phyloP scores from a whole-genome alignment of 495 filamentous ascomycete genomes.

The Aspergillus saccharolyticus region DNA sequence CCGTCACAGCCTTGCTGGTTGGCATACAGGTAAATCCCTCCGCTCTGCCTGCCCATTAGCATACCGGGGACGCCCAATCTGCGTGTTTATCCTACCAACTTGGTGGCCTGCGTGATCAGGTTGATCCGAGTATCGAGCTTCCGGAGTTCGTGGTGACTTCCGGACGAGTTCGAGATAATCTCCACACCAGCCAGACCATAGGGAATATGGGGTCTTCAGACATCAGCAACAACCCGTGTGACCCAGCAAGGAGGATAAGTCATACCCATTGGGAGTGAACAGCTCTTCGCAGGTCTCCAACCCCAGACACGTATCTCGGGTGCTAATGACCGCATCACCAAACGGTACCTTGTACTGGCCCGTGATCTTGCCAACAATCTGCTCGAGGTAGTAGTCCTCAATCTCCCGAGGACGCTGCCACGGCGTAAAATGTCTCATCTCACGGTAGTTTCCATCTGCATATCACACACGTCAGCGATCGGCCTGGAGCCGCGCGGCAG shows the following conservation, averaged over 20 bases:
- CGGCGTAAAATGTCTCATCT: conserved; percentile 57
- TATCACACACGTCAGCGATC: neutral
- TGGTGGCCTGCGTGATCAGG: conserved; percentile 72
- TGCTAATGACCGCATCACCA: conserved; percentile 72
- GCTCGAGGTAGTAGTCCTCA: conserved; percentile 72
- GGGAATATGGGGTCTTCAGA: conserved; percentile 29
- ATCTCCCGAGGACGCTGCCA: conserved; percentile 55
- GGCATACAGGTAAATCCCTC: conserved; percentile 72
- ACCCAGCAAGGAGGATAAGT: neutral
- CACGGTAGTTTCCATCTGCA: conserved; percentile 39
- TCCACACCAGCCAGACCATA: conserved; percentile 52
- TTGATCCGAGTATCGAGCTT: conserved; percentile 72
- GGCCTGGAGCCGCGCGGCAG: no score
- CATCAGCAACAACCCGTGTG: conserved; percentile 7
- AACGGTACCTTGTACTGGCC: conserved; percentile 61
- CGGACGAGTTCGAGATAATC: conserved; percentile 73
- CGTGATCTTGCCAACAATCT: conserved; percentile 54
- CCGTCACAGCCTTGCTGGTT: conserved; percentile 75
- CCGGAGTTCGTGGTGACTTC: conserved; percentile 65
- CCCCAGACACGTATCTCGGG: conserved; percentile 65
- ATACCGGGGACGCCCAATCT: conserved; percentile 1
- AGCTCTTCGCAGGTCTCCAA: conserved; percentile 78
- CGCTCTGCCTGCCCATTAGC: conserved; percentile 36
- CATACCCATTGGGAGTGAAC: conserved; percentile 59
- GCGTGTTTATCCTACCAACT: conserved; percentile 40